Conservation (phyloP, 148 eudicot species). For the Persicaria tinctoria region DNA sequence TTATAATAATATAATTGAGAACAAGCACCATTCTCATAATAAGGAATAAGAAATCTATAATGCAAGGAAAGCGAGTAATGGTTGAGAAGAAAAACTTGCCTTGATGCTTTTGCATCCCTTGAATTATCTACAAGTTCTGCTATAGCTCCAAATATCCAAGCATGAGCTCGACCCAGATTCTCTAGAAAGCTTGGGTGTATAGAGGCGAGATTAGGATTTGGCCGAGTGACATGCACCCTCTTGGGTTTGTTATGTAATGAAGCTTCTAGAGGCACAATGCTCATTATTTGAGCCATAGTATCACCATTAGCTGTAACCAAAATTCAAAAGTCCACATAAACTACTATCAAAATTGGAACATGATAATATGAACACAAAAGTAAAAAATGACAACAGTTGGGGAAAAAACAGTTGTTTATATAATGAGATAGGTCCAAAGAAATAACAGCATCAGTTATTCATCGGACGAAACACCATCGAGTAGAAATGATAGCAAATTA, state of each 20-base stretch:
- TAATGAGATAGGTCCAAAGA: background rate
- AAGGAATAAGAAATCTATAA: background rate
- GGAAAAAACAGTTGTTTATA: background rate
- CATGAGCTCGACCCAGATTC: slow-evolving; percentile 71
- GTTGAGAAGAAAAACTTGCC: slow-evolving; percentile 24
- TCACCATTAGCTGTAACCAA: slow-evolving; percentile 12
- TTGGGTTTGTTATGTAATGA: background rate
- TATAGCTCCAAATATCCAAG: slow-evolving; percentile 79
- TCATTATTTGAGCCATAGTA: slow-evolving; percentile 4
- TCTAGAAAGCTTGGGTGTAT: slow-evolving; percentile 65
- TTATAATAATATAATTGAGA: background rate
- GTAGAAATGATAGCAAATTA: background rate
- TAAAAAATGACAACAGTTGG: background rate
- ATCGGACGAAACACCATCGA: background rate
- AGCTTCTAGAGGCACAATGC: background rate
- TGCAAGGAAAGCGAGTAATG: background rate
- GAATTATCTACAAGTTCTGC: slow-evolving; percentile 80
- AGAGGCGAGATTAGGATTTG: slow-evolving; percentile 32
- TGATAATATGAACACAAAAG: background rate
- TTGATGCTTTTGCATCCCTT: slow-evolving; percentile 64
- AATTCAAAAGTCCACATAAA: background rate
- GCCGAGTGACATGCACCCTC: too few species aligned
- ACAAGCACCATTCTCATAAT: background rate
- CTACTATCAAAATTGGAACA: background rate
- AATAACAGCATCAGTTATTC: too few species aligned